Percentiles rank a stretch among this genome's conserved stretches.
phyloP scores from a whole-genome alignment of 2,329 filamentous ascomycete genomes.

The Cucurbitaria berberidis region DNA sequence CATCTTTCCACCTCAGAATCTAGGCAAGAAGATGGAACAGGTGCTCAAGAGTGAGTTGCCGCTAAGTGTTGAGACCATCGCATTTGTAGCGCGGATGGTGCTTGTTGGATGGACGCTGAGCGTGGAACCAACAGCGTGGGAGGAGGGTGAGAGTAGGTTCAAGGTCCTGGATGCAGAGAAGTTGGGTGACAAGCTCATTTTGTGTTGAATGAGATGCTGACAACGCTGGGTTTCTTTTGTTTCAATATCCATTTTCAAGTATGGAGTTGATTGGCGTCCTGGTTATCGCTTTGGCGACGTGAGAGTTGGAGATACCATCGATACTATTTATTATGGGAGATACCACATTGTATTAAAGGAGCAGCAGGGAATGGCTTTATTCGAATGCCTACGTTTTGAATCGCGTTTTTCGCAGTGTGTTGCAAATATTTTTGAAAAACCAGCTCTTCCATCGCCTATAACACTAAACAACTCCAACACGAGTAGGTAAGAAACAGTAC shows the following conservation, averaged over 20 bases:
- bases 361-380: too few relatives aligned
- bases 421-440: too few relatives aligned
- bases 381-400: neutral
- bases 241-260: too few relatives aligned
- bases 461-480: too few relatives aligned
- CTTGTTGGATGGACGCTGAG: conserved; percentile 43
- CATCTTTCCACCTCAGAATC: conserved; percentile 20
- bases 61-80: conserved; percentile 30
- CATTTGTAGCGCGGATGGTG: conserved; percentile 34
- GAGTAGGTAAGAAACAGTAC: too few relatives aligned
- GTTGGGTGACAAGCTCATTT: conserved; percentile 13
- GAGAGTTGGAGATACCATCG: neutral
- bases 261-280: too few relatives aligned
- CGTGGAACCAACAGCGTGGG: conserved; percentile 35
- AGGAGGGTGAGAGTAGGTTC: conserved; percentile 24
- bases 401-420: too few relatives aligned
- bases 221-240: neutral
- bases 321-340: neutral
- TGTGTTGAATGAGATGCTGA: conserved; percentile 3
- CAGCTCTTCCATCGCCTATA: too few relatives aligned
- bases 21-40: conserved; percentile 32
- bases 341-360: neutral
- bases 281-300: neutral
- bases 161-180: conserved; percentile 12
- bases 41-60: conserved; percentile 37